Percentiles rank a stretch among this genome's conserved stretches.
These are phyloP conservation scores for Pseudopyricularia javanii DNA, from an alignment of 2,329 filamentous ascomycete species.

Conservation along the genomic window DNA sequence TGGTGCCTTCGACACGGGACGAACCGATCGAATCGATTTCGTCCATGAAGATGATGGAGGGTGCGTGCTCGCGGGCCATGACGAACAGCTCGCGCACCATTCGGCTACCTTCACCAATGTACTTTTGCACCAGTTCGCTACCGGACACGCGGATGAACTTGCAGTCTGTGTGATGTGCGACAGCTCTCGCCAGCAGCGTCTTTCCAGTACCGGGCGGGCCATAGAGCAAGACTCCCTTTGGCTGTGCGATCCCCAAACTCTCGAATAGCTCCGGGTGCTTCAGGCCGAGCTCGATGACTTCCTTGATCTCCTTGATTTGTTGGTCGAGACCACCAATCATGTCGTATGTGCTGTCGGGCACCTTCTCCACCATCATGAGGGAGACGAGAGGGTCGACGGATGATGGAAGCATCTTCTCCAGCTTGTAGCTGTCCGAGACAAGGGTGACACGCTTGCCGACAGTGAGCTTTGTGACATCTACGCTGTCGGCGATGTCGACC, in stretches of 20 bases:
- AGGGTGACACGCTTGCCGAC: conserved; percentile 95
- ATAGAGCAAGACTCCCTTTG: conserved; percentile 93
- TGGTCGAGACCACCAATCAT: conserved; percentile 99
- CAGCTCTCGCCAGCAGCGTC: conserved; percentile 85
- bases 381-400: conserved; percentile 97
- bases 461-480: conserved; percentile 91
- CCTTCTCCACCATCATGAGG: conserved; percentile 99
- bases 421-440: conserved; percentile 93
- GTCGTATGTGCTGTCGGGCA: conserved; percentile 98
- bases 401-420: conserved; percentile 96
- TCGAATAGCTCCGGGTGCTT: conserved; percentile 99
- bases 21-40: conserved; percentile 99
- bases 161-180: conserved; percentile 97
- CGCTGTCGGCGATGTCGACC: conserved; percentile 86
- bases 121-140: conserved; percentile 95
- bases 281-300: conserved; percentile 95
- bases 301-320: conserved; percentile 99
- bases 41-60: conserved; percentile 99
- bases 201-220: conserved; percentile 96
- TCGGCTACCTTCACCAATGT: conserved; percentile 93
- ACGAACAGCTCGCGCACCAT: conserved; percentile 99
- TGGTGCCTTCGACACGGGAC: conserved; percentile 89
- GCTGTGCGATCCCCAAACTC: conserved; percentile 95
- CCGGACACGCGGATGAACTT: conserved; percentile 97
- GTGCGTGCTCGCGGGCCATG: conserved; percentile 96